A percentile compares a stretch with the other conserved stretches of the same genome.
phyloP scores from a whole-genome alignment of 75 land plant species.

The Cunninghamia lanceolata region DNA sequence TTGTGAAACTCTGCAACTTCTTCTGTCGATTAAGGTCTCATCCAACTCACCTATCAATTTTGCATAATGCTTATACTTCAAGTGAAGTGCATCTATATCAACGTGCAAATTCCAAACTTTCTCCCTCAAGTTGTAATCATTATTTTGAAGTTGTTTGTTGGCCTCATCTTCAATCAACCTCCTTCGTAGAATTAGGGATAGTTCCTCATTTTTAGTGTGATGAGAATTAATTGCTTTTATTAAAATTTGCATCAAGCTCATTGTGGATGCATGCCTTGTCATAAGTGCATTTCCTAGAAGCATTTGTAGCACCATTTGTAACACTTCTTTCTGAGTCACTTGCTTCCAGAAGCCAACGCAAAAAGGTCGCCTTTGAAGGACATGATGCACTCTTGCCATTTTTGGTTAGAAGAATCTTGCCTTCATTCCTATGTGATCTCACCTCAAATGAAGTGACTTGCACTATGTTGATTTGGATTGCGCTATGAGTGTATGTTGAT shows the following conservation, averaged over 20 bases:
- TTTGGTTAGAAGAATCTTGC: conserved; percentile 14
- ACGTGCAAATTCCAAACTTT: conserved; percentile 47
- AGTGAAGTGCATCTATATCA: conserved; percentile 52
- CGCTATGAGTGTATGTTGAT: no score
- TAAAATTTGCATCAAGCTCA: conserved; percentile 35
- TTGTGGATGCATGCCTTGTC: conserved; percentile 27
- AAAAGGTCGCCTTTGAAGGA: conserved; percentile 50
- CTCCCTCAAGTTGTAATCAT: conserved; percentile 30
- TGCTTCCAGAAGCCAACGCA: conserved; percentile 58
- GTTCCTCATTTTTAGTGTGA: conserved; percentile 46
- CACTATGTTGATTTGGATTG: no score
- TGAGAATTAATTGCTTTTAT: conserved; percentile 49
- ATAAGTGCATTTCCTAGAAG: conserved; percentile 28
- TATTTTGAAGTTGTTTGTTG: conserved; percentile 27
- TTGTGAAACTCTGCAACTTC: no score
- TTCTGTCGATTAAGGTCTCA: no score
- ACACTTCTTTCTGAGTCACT: conserved; percentile 76
- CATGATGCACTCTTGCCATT: conserved; percentile 29
- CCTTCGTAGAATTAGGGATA: conserved; percentile 23
- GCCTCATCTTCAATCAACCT: conserved; percentile 41
- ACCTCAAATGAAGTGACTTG: no score
- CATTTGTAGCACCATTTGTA: no score
- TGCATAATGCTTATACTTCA: conserved; percentile 66
- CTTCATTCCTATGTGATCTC: no score
- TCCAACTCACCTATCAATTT: conserved; percentile 68